Evolutionary conservation across 2,329 filamentous ascomycete species (phyloP).

Genomic region (Xylariomycetidae sp.): DNA sequence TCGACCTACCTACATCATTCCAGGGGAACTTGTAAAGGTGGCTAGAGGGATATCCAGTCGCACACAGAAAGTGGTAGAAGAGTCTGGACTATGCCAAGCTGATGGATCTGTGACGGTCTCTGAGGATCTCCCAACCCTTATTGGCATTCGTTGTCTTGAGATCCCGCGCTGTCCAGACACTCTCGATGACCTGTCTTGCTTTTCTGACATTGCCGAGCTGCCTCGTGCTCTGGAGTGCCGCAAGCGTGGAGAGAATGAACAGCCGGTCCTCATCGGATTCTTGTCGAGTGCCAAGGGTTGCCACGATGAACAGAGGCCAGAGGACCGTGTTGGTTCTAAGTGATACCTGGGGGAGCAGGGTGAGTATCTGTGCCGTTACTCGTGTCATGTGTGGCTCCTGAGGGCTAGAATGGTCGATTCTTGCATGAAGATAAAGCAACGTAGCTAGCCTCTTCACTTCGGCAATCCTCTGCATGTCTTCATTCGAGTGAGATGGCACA

Average conservation of each 20-base stretch:
- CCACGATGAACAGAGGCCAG: conserved; percentile 27
- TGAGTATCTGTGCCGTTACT: conserved; percentile 18
- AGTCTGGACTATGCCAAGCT: too few relatives aligned
- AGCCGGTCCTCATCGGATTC: conserved; percentile 22
- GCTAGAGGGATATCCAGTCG: too few relatives aligned
- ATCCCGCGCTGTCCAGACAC: conserved; percentile 27
- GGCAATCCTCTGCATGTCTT: conserved; percentile 11
- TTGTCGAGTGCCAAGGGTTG: conserved; percentile 21
- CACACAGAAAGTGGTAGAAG: too few relatives aligned
- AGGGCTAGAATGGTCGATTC: conserved; percentile 20
- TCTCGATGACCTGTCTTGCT: conserved; percentile 23
- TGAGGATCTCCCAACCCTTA: conserved; percentile 11
- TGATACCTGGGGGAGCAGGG: conserved; percentile 17
- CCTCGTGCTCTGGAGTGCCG: conserved; percentile 22
- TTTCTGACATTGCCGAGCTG: conserved; percentile 27
- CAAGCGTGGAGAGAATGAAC: conserved; percentile 17
- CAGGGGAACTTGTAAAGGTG: too few relatives aligned
- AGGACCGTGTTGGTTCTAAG: conserved; percentile 22
- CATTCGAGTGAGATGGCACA: conserved; percentile 4
- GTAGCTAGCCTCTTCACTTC: conserved; percentile 23
- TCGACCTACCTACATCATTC: too few relatives aligned
- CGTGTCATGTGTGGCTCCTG: conserved; percentile 17
- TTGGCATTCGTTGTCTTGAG: conserved; percentile 8
- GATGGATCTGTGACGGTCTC: too few relatives aligned
- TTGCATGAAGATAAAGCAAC: conserved; percentile 24